Base-by-base conservation (phyloP, 139 green algal genomes). In the Tetraselmis chui region DNA sequence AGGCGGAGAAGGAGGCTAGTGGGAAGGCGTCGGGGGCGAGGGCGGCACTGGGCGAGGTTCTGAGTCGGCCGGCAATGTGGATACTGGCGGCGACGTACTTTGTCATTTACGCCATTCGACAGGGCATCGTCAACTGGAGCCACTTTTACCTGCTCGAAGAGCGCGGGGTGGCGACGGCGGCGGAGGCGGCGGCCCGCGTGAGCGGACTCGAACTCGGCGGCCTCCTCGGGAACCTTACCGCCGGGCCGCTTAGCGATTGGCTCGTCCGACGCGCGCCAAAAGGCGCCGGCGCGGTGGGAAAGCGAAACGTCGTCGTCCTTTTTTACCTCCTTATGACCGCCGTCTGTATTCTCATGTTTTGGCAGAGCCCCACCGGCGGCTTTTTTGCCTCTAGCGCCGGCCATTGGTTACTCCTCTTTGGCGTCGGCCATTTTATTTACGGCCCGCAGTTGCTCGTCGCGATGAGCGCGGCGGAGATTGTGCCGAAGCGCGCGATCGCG, bases 131-230 rank as follows among this genome's bases (percentile, higher is more conserved):
- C 76, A 45, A 31, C 76, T 79, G 76, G 76, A 45, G 29, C 29
- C 76, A 79, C 76, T 79, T 79, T 31, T 79, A 79, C 29, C 76
- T 79, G 29, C 29, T 79, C 11, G 76, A 31, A 18, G 76, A 79
- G 29, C 29, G 29, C 29, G 76, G 76, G 29, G 29, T 79, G 29
- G 29, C 76, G 5, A 31, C 29, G 29, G 76, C 76, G 11, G 76
- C 76, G 29, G 29, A 79, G 76, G 76, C 76, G 18, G 29, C 76
- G 29, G 76, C 76, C 11, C 29, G 29, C 29, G 76, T 79, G 29
- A 79, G 76, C 29, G 76, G 76, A 5, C 76, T 79, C 29, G 76
- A 79, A 22, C 76, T 79, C 5, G 76, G 76, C 29, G 76, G 76
- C 29, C 29, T 79, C 11, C 29, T 79, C 29, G 76, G 76, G 11